These are phyloP conservation scores for Zymoseptoria pseudotritici DNA, from an alignment of 2,329 filamentous ascomycete species.

Conservation along the genomic window DNA sequence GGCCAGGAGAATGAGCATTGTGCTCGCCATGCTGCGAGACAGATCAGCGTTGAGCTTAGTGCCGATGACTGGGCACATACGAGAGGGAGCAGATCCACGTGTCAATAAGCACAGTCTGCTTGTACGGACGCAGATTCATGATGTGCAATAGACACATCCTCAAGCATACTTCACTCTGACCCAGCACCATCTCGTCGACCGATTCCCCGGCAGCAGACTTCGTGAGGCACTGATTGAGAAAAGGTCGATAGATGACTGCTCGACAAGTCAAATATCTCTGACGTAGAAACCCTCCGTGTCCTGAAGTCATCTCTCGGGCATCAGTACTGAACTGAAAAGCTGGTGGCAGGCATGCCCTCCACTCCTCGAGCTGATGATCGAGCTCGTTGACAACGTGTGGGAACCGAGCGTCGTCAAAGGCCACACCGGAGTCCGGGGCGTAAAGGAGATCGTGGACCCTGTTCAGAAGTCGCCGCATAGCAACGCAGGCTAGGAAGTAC, in stretches of 20 bases:
- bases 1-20: slow-evolving; percentile 8
- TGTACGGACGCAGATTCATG: slow-evolving; percentile 6
- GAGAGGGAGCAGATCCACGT: slow-evolving; percentile 10
- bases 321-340: slow-evolving; percentile 7
- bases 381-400: slow-evolving; percentile 10
- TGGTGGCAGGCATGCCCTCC: slow-evolving; percentile 5
- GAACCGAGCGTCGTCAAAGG: slow-evolving; percentile 11
- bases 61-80: neutral
- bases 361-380: slow-evolving; percentile 12
- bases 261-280: slow-evolving; percentile 10
- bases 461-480: slow-evolving; percentile 11
- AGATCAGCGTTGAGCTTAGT: neutral
- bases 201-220: slow-evolving; percentile 3
- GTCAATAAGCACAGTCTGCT: slow-evolving; percentile 10
- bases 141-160: slow-evolving; percentile 10
- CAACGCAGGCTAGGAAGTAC: slow-evolving; percentile 11
- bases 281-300: slow-evolving; percentile 7
- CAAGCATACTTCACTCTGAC: slow-evolving; percentile 7
- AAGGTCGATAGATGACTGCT: slow-evolving; percentile 10
- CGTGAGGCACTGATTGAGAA: slow-evolving; percentile 7
- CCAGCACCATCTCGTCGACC: slow-evolving; percentile 2
- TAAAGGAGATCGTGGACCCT: slow-evolving; percentile 10
- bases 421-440: slow-evolving; percentile 8
- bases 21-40: slow-evolving; percentile 4
- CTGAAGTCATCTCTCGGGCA: neutral